Evolutionary conservation across 164 flowering plant species (phyloP), one percentile per base, ranked within the genome.

Genomic region (Berberis vulgaris): DNA sequence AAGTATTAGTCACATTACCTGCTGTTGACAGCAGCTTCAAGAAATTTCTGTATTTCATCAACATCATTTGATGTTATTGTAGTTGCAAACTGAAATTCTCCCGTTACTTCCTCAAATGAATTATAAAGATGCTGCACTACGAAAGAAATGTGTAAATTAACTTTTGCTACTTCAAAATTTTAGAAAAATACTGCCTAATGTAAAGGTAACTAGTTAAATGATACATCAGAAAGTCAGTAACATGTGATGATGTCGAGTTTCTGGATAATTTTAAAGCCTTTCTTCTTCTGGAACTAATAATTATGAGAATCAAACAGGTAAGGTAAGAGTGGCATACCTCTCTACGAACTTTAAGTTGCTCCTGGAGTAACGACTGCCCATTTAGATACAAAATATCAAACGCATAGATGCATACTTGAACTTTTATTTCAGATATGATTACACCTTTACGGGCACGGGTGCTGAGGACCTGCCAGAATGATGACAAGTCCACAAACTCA

Each of bases 371-470:
- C 68, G 84, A 80, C 65, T 82, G 80, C 7, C 93, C 97, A 81
- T 95, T 83, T 52, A 84, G 81, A 76, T 85, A 89, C 74, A 95
- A 70, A 38, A 95, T 79, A 78, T 95, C 97, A 71, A 91, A 91
- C 61, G 97, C 94, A 78, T 62, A 95, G 65, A 91, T 80, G 82
- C 97, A 91, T 47, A 95, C 99, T 43, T 81, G 76, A 68, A 95
- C 86, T 77, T 82, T 88, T 70, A 95, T 91, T 13, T 91, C 96
- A 75, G 80, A 79, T 71, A 85, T 42, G 5, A 57, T 72, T 67
- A 89, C 99, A 81, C 86, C 91, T 79, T 91, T 95, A 43, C 94
- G 86, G 69, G 97, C 91, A 67, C 96, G 87, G 8, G 89, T 86
- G 62, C 81, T 91, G 50, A 95, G 92, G 49, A 80, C 71, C 97